phyloP scores from a whole-genome alignment of 805 yeast species.

The Kregervanrija pseudodelftensis region DNA sequence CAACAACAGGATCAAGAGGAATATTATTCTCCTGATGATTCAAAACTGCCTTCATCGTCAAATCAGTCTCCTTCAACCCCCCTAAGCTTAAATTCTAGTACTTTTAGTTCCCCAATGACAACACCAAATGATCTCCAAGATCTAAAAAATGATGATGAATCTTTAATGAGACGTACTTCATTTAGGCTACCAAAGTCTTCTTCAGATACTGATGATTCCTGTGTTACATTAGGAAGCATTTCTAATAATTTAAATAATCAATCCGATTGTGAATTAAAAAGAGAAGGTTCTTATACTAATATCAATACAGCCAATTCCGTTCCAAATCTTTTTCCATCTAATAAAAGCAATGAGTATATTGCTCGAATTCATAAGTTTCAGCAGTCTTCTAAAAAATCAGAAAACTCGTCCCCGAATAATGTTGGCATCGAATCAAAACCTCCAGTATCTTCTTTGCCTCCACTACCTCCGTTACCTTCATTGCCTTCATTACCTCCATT shows the following conservation, averaged over 20 bases:
- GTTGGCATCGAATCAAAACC: not conserved
- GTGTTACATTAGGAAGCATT: too few relatives aligned
- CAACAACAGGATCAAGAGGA: slow-evolving; percentile 8
- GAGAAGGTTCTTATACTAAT: too few relatives aligned
- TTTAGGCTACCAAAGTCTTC: slow-evolving; percentile 15
- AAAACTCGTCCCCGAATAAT: slow-evolving; percentile 1
- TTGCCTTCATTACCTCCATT: not conserved
- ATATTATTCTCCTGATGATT: not conserved
- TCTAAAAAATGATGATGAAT: not conserved
- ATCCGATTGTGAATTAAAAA: too few relatives aligned
- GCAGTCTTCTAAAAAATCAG: slow-evolving; percentile 4
- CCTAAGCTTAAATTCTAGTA: slow-evolving; percentile 10
- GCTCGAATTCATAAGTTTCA: not conserved
- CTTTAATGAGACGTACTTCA: slow-evolving; percentile 19
- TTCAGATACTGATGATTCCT: not conserved
- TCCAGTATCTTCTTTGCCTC: not conserved
- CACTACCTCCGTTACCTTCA: not conserved
- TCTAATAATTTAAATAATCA: too few relatives aligned
- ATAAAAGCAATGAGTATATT: too few relatives aligned
- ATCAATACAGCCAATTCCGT: too few relatives aligned
- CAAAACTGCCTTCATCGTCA: not conserved
- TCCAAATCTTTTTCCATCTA: too few relatives aligned
- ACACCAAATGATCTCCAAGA: slow-evolving; percentile 10
- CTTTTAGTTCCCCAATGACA: slow-evolving; percentile 12
- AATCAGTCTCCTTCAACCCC: slow-evolving; percentile 17